Conservation (phyloP, 768 basidiomycete genomes). For the Auricularia sp. region DNA sequence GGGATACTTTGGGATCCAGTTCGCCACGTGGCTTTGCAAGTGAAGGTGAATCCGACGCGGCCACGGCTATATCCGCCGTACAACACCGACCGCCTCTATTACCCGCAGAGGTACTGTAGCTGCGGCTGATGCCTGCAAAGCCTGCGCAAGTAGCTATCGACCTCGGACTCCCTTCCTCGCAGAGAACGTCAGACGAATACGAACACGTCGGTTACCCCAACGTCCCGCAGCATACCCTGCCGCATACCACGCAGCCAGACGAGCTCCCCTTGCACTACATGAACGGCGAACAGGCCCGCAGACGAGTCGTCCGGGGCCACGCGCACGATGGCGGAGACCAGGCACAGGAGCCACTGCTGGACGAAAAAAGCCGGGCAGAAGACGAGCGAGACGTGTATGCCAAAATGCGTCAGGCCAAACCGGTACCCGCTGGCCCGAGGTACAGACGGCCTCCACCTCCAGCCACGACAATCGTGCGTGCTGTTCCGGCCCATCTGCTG, state of each 20-base stretch:
- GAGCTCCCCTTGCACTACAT: constrained; percentile 44
- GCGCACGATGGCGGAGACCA: constrained; percentile 10
- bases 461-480: constrained; percentile 23
- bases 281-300: constrained; percentile 38
- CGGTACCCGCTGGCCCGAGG: constrained; percentile 1
- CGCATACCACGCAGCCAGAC: constrained; percentile 16
- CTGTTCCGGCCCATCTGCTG: constrained; percentile 38
- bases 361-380: constrained; percentile 22
- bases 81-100: too few species aligned
- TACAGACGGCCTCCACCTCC: constrained; percentile 41
- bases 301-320: constrained; percentile 28
- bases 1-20: too few species aligned
- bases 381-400: constrained; percentile 62
- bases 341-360: constrained; percentile 11
- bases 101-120: too few species aligned
- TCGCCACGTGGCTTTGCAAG: too few species aligned
- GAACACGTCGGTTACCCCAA: constrained; percentile 57
- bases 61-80: too few species aligned
- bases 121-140: neutral
- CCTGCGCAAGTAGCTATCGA: constrained; percentile 51
- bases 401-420: constrained; percentile 28
- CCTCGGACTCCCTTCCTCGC: constrained; percentile 48
- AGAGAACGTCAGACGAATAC: constrained; percentile 52
- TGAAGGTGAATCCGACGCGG: too few species aligned
- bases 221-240: constrained; percentile 15